These are phyloP conservation scores for Coniophora puteana DNA, from an alignment of 1,284 basidiomycete species.

Conservation along the genomic window DNA sequence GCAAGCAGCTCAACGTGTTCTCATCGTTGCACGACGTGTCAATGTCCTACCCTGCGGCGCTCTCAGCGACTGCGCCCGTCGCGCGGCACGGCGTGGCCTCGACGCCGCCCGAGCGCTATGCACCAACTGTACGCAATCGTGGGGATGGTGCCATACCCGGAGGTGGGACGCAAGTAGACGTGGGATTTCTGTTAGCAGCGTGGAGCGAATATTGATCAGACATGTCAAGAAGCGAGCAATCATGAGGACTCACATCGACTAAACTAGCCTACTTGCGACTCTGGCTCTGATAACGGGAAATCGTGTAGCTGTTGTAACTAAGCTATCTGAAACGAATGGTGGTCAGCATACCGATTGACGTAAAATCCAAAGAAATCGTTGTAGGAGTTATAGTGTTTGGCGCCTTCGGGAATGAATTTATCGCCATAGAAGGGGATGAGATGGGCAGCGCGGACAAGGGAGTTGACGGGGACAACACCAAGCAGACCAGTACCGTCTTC, in stretches of 20 bases:
- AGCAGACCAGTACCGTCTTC: neutral
- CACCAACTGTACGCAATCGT: constrained; percentile 65
- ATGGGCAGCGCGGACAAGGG: constrained; percentile 5
- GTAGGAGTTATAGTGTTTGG: constrained; percentile 5
- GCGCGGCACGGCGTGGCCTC: no score
- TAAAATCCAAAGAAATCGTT: constrained; percentile 5
- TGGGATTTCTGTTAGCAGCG: constrained; percentile 62
- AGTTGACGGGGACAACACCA: constrained; percentile 6
- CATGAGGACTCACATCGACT: no score
- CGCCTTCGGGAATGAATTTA: neutral
- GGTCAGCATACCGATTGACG: constrained; percentile 9
- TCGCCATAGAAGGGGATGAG: constrained; percentile 8
- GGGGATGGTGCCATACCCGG: constrained; percentile 47
- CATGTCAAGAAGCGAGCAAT: no score
- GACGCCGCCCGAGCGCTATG: constrained; percentile 32
- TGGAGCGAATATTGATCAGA: no score
- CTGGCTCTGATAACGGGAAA: no score
- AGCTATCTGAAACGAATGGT: constrained; percentile 7
- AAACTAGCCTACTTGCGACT: no score
- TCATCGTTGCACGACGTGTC: constrained; percentile 42
- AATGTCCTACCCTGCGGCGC: constrained; percentile 28
- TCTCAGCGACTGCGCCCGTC: constrained; percentile 14
- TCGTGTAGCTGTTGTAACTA: no score
- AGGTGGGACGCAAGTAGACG: constrained; percentile 49
- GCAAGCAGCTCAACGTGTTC: constrained; percentile 46